These are phyloP conservation scores for Colletotrichum scovillei DNA, from an alignment of 2,329 filamentous ascomycete genomes.

Conservation along the genomic window DNA sequence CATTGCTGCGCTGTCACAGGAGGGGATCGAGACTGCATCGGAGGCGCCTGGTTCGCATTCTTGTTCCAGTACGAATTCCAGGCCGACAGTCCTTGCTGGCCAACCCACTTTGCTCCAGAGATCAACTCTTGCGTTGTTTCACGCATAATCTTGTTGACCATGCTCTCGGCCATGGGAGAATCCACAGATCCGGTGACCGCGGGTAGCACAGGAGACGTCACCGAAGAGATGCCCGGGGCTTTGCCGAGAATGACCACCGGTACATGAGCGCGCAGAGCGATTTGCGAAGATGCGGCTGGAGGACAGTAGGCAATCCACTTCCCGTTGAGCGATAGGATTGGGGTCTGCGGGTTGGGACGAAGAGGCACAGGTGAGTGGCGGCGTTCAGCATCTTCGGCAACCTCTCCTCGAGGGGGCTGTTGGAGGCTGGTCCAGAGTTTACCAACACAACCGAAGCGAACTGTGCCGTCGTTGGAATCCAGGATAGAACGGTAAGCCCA, in stretches of 20 bases:
- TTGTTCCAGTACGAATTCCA: constrained; percentile 87
- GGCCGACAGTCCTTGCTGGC: constrained; percentile 80
- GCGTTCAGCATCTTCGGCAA: constrained; percentile 58
- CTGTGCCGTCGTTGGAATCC: constrained; percentile 53
- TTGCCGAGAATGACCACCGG: constrained; percentile 66
- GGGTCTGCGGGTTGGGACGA: constrained; percentile 63
- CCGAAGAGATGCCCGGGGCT: constrained; percentile 66
- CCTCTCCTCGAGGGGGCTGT: constrained; percentile 62
- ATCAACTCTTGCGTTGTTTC: constrained; percentile 84
- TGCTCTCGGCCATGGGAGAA: constrained; percentile 76
- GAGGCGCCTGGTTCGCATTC: constrained; percentile 56
- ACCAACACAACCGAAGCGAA: constrained; percentile 75
- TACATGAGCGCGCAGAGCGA: constrained; percentile 75
- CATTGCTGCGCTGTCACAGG: constrained; percentile 58
- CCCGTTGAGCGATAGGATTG: constrained; percentile 76
- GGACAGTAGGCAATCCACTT: constrained; percentile 85
- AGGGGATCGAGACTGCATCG: constrained; percentile 57
- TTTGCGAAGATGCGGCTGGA: constrained; percentile 76
- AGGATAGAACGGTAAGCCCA: constrained; percentile 75
- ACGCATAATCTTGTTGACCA: constrained; percentile 81
- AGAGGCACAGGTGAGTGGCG: constrained; percentile 48
- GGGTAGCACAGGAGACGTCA: constrained; percentile 77
- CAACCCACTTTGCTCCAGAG: constrained; percentile 79
- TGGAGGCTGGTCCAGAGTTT: constrained; percentile 95
- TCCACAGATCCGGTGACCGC: constrained; percentile 75